Evolutionary conservation across 345 rosid genomes (phyloP).

Genomic region (Boechera divaricarpa): DNA sequence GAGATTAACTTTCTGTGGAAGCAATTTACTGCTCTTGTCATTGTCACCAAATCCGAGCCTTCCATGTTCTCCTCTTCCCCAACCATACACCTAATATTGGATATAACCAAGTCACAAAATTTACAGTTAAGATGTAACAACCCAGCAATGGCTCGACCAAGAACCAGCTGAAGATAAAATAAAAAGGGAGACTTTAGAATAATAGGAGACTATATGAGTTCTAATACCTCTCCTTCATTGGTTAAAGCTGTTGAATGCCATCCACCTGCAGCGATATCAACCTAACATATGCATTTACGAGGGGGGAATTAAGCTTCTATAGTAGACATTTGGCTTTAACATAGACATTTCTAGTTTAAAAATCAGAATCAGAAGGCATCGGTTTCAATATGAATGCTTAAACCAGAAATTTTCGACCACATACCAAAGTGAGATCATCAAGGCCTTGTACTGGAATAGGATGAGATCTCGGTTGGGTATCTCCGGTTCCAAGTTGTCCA

Average conservation of each 20-base stretch:
- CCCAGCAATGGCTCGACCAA: constrained; percentile 14
- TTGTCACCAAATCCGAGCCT: constrained; percentile 98
- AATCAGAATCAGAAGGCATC: constrained; percentile 1
- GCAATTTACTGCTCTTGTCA: constrained; percentile 98
- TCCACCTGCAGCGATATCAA: constrained; percentile 99
- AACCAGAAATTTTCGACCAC: constrained; percentile 32
- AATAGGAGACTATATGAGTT: constrained; percentile 19
- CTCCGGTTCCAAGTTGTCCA: constrained; percentile 99
- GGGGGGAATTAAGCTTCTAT: not conserved
- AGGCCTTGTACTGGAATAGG: constrained; percentile 94
- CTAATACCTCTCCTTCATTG: constrained; percentile 74
- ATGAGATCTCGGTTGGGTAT: constrained; percentile 97
- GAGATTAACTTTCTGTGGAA: constrained; percentile 91
- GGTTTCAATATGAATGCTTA: not conserved
- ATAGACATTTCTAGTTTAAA: not conserved
- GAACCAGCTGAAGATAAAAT: not conserved
- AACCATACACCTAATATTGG: constrained; percentile 75
- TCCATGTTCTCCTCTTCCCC: constrained; percentile 99
- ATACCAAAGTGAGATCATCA: constrained; percentile 78
- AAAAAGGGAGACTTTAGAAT: not conserved
- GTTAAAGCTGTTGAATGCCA: constrained; percentile 99
- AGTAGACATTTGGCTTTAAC: not conserved
- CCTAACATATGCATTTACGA: constrained; percentile 50
- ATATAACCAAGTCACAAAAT: constrained; percentile 29
- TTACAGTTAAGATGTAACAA: constrained; percentile 16